Percentiles rank a stretch among this genome's conserved stretches.
These are phyloP conservation scores for Ophiostoma angusticollis DNA, from an alignment of 2,329 filamentous ascomycete species.

Conservation along the genomic window DNA sequence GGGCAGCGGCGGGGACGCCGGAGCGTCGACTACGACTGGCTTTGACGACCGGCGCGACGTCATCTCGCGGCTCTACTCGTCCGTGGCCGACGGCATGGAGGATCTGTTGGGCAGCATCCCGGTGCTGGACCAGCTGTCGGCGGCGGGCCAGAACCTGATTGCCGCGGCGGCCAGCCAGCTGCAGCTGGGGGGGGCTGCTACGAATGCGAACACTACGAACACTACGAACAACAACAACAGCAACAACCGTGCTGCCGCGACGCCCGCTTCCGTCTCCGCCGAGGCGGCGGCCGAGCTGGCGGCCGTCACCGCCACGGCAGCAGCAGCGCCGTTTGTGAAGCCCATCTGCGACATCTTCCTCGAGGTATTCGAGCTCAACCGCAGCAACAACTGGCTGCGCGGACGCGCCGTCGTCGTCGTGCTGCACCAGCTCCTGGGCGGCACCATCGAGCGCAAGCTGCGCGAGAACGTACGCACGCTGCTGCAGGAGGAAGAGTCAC, in stretches of 20 bases:
- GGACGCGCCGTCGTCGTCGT: slow-evolving; percentile 93
- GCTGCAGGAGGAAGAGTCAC: slow-evolving; percentile 66
- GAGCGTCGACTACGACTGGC: slow-evolving; percentile 42
- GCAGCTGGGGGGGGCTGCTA: slow-evolving; percentile 32
- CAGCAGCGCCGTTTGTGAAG: slow-evolving; percentile 70
- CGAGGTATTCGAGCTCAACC: slow-evolving; percentile 87
- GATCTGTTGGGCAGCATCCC: slow-evolving; percentile 94
- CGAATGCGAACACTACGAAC: too few species aligned
- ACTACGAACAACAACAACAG: too few species aligned
- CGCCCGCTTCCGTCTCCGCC: slow-evolving; percentile 2
- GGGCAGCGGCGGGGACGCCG: slow-evolving; percentile 14
- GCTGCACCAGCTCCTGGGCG: slow-evolving; percentile 85
- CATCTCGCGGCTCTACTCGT: slow-evolving; percentile 89
- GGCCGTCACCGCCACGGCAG: slow-evolving; percentile 39
- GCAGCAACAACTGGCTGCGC: slow-evolving; percentile 92
- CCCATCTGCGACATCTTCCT: slow-evolving; percentile 97
- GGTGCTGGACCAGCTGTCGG: slow-evolving; percentile 84
- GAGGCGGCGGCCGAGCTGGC: slow-evolving; percentile 91
- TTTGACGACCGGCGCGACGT: slow-evolving; percentile 67
- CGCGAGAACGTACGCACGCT: slow-evolving; percentile 67
- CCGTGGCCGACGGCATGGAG: slow-evolving; percentile 94
- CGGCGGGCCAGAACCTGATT: slow-evolving; percentile 83
- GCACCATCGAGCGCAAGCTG: slow-evolving; percentile 91
- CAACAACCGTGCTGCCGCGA: neutral
- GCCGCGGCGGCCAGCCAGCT: slow-evolving; percentile 59